A percentile compares a stretch with the other conserved stretches of the same genome.
phyloP scores from a whole-genome alignment of 257 asterid species.

The Nicotiana sylvestris region DNA sequence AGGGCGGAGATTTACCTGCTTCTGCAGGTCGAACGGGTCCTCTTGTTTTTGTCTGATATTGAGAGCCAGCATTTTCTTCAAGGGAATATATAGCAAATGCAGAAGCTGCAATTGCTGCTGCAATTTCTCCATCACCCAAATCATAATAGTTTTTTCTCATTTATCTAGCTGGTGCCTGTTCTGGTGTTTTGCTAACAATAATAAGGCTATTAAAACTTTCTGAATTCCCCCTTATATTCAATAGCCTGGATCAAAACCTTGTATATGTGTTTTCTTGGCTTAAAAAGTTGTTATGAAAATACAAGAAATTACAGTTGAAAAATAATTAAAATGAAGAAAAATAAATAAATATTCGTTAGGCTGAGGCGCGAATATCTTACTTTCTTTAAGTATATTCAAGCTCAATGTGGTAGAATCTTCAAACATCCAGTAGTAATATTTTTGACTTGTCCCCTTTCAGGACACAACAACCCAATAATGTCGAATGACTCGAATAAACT shows the following conservation, averaged over 20 bases:
- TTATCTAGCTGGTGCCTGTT: neutral
- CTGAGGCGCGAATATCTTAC: too few species aligned
- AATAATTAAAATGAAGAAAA: too few species aligned
- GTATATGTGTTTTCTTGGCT: neutral
- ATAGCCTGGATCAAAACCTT: neutral
- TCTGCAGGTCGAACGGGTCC: slow-evolving; percentile 31
- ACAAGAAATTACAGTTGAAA: too few species aligned
- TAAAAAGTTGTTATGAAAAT: neutral
- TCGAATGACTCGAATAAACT: too few species aligned
- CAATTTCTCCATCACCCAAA: slow-evolving; percentile 34
- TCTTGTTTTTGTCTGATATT: slow-evolving; percentile 22
- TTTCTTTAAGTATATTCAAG: too few species aligned
- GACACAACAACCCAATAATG: too few species aligned
- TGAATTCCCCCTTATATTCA: neutral
- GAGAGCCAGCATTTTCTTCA: slow-evolving; percentile 19
- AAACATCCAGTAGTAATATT: too few species aligned
- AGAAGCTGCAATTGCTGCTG: slow-evolving; percentile 63
- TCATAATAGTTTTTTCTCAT: slow-evolving; percentile 22
- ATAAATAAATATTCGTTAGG: too few species aligned
- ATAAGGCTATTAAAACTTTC: neutral
- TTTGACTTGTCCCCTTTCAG: too few species aligned
- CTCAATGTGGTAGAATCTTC: too few species aligned
- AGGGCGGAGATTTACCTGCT: slow-evolving; percentile 19
- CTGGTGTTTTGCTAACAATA: neutral
- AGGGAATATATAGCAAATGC: slow-evolving; percentile 51